phyloP scores from a whole-genome alignment of 208 protist species.

The Polymyxa betae region DNA sequence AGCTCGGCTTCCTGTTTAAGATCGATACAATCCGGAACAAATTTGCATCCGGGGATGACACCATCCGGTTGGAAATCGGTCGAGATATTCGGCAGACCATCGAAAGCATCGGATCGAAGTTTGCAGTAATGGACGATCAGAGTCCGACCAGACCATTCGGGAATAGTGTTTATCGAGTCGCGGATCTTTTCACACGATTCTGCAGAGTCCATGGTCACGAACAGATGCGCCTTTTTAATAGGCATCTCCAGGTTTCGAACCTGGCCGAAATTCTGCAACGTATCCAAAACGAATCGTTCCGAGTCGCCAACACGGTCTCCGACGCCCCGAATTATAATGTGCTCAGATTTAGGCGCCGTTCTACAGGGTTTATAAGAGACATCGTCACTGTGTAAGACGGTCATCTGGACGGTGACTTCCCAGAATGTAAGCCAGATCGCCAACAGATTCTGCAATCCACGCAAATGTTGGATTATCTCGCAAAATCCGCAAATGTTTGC shows the following conservation, averaged over 20 bases:
- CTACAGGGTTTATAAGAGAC: no score
- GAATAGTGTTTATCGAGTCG: neutral
- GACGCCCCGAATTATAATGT: slow-evolving; percentile 1
- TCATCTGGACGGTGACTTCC: no score
- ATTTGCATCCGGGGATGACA: neutral
- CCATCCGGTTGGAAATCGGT: neutral
- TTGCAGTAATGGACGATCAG: neutral
- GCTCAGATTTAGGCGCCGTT: no score
- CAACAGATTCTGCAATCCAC: no score
- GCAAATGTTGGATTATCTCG: no score
- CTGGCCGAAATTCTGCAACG: neutral
- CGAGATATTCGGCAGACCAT: slow-evolving; percentile 12
- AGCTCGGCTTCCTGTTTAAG: neutral
- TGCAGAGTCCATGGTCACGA: slow-evolving; percentile 21
- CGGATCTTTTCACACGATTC: neutral
- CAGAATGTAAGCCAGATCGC: no score
- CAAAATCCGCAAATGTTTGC: no score
- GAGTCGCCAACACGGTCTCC: slow-evolving; percentile 14
- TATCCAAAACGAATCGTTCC: neutral
- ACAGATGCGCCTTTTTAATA: neutral
- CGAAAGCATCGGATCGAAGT: neutral
- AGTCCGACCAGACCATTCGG: neutral
- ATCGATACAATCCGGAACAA: neutral
- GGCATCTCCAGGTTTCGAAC: neutral
- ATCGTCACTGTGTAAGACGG: no score